Base-by-base conservation (phyloP, 345 rosid genomes). In the Arabidopsis suecica region DNA sequence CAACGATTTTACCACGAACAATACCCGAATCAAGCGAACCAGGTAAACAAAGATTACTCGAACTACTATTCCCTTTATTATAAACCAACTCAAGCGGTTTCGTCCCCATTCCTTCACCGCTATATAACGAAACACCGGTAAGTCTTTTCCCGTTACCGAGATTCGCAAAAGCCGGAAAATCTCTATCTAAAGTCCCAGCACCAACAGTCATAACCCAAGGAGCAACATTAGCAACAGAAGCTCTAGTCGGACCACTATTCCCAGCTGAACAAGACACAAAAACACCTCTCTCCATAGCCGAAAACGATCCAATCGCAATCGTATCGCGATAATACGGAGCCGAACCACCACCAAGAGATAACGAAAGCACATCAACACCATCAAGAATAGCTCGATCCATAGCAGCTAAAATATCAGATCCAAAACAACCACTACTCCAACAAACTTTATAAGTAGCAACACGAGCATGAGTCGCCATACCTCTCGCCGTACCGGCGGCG, bases 191-290 rank as follows among this genome's bases (percentile, higher is more conserved):
- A 5, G 97, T 91, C 1, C 94, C 90, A 5, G 98, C 97, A 0
- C 98, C 98, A 13, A 93, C 98, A 6, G 97, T 93, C 90, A 89
- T 80, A 16, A 91, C 87, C 98, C 98, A 93, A 0, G 98, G 98
- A 4, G 98, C 97, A 54, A 86, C 95, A 61, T 91, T 93, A 0
- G 97, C 88, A 22, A 93, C 78, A 0, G 93, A 77, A 23, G 85
- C 84, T 51, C 75, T 63, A 0, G 69, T 32, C 0, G 98, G 98
- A 36, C 98, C 98, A 28, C 88, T 81, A 57, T 93, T 93, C 0
- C 98, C 98, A 10, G 97, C 96, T 0, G 96, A 88, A 32, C 93
- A 88, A 11, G 93, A 84, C 38, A 93, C 96, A 56, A 91, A 76
- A 32, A 93, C 86, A 33, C 98, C 98, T 79, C 74, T 88, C 85